Evolutionary conservation across 805 yeast genomes (phyloP).

Genomic region (Helenozyma baotianmanensis): DNA sequence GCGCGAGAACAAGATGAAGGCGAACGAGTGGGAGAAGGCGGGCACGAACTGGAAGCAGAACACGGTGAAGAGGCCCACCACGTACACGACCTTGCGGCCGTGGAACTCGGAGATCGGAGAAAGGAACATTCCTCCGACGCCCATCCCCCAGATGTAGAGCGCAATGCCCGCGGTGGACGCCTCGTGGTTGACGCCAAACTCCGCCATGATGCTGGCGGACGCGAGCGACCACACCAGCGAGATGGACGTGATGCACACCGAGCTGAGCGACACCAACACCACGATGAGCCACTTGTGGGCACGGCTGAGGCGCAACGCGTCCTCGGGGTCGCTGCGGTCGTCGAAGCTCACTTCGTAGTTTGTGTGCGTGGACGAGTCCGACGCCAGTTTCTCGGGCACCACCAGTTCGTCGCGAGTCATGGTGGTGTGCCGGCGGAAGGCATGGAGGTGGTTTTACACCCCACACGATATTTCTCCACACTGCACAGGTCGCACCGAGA

Average conservation of each 20-base stretch:
- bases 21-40: conserved; percentile 21
- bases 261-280: conserved; percentile 17
- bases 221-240: conserved; percentile 30
- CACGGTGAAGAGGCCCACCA: conserved; percentile 21
- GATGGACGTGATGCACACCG: conserved; percentile 25
- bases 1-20: conserved; percentile 25
- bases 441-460: neutral
- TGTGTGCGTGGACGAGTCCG: conserved; percentile 1
- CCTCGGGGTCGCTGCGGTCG: conserved; percentile 24
- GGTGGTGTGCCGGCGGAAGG: neutral
- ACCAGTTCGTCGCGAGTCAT: neutral
- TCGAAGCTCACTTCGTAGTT: conserved; percentile 18
- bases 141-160: conserved; percentile 24
- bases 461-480: too few relatives aligned
- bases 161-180: conserved; percentile 25
- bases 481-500: too few relatives aligned
- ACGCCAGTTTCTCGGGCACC: neutral
- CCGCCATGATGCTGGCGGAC: conserved; percentile 17
- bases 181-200: conserved; percentile 21
- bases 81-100: conserved; percentile 54
- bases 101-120: conserved; percentile 60
- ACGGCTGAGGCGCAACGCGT: conserved; percentile 17
- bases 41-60: conserved; percentile 23
- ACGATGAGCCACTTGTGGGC: conserved; percentile 25
- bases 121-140: conserved; percentile 32